These are phyloP conservation scores for Penicillium paxilli DNA, from an alignment of 495 filamentous ascomycete genomes.

Conservation along the genomic window DNA sequence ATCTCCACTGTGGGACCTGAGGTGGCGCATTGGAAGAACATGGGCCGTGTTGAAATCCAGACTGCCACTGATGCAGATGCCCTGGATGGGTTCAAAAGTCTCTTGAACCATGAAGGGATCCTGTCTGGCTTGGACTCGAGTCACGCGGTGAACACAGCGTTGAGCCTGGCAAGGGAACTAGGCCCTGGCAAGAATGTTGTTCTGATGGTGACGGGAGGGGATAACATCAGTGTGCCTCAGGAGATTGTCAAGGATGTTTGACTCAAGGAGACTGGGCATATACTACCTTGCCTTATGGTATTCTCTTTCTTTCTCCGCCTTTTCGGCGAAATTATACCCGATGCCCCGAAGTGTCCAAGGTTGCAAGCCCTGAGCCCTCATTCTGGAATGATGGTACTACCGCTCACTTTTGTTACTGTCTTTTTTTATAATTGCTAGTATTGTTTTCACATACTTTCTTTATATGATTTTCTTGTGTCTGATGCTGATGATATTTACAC, in stretches of 20 bases:
- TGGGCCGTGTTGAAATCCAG: slow-evolving; percentile 27
- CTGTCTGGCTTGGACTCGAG: slow-evolving; percentile 32
- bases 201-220: slow-evolving; percentile 34
- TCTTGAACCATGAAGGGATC: slow-evolving; percentile 32
- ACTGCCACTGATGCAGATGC: slow-evolving; percentile 34
- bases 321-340: not conserved
- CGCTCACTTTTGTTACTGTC: no score
- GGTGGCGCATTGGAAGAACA: slow-evolving; percentile 34
- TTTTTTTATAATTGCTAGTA: not conserved
- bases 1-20: slow-evolving; percentile 35
- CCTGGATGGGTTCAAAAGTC: slow-evolving; percentile 31
- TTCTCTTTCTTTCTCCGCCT: not conserved
- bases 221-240: slow-evolving; percentile 14
- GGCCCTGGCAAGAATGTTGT: slow-evolving; percentile 35
- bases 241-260: slow-evolving; percentile 13
- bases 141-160: slow-evolving; percentile 28
- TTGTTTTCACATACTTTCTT: not conserved
- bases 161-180: slow-evolving; percentile 29
- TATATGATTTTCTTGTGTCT: not conserved
- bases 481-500: not conserved
- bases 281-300: no score
- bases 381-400: no score
- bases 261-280: no score
- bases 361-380: no score
- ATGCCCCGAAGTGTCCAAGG: not conserved